A percentile compares a stretch with the other conserved stretches of the same genome.
These are phyloP conservation scores for Geosmithia flava DNA, from an alignment of 2,329 filamentous ascomycete species.

Conservation along the genomic window DNA sequence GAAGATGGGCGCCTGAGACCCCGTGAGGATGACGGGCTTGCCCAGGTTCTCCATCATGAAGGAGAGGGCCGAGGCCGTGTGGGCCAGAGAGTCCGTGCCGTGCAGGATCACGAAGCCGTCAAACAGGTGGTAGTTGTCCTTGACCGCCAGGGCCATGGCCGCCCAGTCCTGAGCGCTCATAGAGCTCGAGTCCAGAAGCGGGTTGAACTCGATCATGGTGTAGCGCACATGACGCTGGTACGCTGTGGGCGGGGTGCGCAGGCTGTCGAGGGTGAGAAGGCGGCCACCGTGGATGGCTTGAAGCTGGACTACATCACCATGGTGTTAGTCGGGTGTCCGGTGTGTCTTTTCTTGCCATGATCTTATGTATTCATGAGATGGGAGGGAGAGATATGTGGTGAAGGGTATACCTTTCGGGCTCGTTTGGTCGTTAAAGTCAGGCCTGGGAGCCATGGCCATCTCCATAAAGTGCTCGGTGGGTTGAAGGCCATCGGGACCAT, in stretches of 20 bases:
- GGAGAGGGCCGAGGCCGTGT: constrained; percentile 79
- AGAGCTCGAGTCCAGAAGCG: constrained; percentile 78
- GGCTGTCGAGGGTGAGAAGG: constrained; percentile 44
- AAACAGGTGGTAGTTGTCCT: constrained; percentile 76
- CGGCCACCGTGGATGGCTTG: constrained; percentile 38
- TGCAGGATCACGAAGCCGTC: constrained; percentile 88
- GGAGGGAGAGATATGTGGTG: not conserved
- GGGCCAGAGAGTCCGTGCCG: constrained; percentile 80
- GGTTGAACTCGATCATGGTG: constrained; percentile 71
- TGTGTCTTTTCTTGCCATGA: not conserved
- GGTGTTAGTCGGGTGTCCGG: constrained; percentile 1
- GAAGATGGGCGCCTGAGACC: constrained; percentile 75
- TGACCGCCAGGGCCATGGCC: constrained; percentile 67
- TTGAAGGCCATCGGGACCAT: constrained; percentile 65
- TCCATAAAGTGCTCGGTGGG: constrained; percentile 73
- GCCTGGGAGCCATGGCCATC: constrained; percentile 67
- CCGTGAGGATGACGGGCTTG: constrained; percentile 82
- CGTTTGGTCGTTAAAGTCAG: constrained; percentile 67
- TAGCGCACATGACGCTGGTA: constrained; percentile 77
- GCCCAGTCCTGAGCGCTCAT: constrained; percentile 82
- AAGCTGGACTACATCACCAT: constrained; percentile 26
- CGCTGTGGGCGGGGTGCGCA: constrained; percentile 69
- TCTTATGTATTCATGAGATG: not conserved
- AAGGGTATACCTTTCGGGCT: constrained; percentile 13
- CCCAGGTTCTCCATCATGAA: constrained; percentile 89